Base-by-base conservation (phyloP, 495 filamentous ascomycete genomes). In the Venustampulla echinocandica region DNA sequence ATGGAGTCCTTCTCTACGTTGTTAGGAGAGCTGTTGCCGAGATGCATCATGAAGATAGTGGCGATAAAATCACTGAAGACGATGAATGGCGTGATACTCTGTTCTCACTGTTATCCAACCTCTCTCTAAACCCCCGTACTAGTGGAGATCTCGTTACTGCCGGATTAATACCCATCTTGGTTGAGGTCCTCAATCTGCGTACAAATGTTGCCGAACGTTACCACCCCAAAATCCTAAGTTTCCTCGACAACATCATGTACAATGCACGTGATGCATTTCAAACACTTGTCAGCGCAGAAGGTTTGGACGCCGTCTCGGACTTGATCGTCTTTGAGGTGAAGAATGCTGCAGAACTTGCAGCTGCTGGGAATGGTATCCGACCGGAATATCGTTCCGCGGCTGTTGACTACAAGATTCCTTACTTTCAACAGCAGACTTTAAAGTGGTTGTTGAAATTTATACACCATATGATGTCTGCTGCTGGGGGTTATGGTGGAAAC, bases 381-480 rank as follows among this genome's bases (percentile, higher is more conserved):
- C 58, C 71, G n/a, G 72, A 80, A 18, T 85, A 84, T 65, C 86
- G 86, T 49, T 92, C 85, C 22, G 77, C 82, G 23, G 69, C 82
- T 17, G 83, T 89, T 14, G 93, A 99, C 62, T 99, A 96, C 58
- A 76, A 85, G 52, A 90, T 97, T 46, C 86, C 89, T 0, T 95
- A 82, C 60, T 84, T 86, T 59, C 84, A 92, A 49, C 92, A 97
- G 57, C 85, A 95, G 63, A 86, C 85, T 6, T 71, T 97, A 13
- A 89, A 90, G 49, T 90, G 85, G 79, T 74, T 96, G 37, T 87
- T 96, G 67, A 94, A 93, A 60, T 94, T 97, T 58, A 85, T 94
- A 55, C 87, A 92, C 54, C 90, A 96, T 62, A 81, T 95, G 70
- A 90, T 97, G 85, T 74, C 82, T 9, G 83, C 88, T 61, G 81